Evolutionary conservation across 805 yeast species (phyloP).

Genomic region (Cyberlindnera petersonii): DNA sequence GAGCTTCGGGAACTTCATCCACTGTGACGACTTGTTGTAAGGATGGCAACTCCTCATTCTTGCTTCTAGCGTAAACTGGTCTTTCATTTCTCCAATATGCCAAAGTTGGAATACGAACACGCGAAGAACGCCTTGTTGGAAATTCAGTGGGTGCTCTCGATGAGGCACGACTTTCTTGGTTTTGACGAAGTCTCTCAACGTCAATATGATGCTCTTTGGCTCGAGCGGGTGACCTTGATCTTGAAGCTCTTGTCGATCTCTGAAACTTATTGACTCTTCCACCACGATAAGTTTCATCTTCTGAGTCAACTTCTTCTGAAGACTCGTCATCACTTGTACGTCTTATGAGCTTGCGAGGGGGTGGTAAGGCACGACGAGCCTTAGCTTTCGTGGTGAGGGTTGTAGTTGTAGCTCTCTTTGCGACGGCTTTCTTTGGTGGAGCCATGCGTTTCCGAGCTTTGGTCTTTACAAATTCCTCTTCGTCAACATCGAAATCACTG

Average conservation of each 20-base stretch:
- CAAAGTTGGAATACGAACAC: conserved; percentile 66
- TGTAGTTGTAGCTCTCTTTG: conserved; percentile 4
- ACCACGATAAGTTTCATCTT: conserved; percentile 5
- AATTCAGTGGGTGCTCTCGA: conserved; percentile 7
- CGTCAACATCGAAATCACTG: conserved; percentile 5
- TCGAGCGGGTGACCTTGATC: neutral
- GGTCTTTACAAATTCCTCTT: neutral
- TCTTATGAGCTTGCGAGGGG: conserved; percentile 1
- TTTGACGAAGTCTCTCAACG: conserved; percentile 19
- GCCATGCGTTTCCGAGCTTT: conserved; percentile 2
- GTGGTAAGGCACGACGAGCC: conserved; percentile 5
- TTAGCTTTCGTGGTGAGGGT: conserved; percentile 1
- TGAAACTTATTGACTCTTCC: conserved; percentile 12
- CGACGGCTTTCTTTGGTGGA: conserved; percentile 5
- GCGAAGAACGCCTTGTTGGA: conserved; percentile 57
- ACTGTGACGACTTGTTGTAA: conserved; percentile 54
- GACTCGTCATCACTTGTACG: conserved; percentile 7
- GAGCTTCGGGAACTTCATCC: conserved; percentile 15
- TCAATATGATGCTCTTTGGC: conserved; percentile 16
- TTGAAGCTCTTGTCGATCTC: conserved; percentile 4
- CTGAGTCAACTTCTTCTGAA: conserved; percentile 5
- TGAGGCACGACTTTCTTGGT: conserved; percentile 16
- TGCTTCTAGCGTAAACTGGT: conserved; percentile 49
- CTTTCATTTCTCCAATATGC: conserved; percentile 85
- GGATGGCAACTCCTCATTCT: conserved; percentile 45